Conservation (phyloP, 192 early-diverging fungal genomes). For the Entophlyctis luteolus region DNA sequence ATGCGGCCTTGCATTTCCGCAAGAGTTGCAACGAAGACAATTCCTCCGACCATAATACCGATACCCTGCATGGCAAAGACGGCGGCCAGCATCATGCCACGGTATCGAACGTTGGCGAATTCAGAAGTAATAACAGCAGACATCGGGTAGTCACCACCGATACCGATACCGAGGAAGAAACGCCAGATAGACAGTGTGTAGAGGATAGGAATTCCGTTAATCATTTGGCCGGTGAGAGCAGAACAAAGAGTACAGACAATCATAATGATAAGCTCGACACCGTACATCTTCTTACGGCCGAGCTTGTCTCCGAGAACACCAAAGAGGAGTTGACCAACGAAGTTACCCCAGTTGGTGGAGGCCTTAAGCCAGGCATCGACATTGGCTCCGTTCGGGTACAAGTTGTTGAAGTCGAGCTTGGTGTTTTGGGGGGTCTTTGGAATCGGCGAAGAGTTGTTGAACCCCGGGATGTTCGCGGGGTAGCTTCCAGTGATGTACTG, state of each 20-base stretch:
- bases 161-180: constrained; percentile 86
- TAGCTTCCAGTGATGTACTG: constrained; percentile 19
- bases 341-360: constrained; percentile 80
- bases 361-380: constrained; percentile 86
- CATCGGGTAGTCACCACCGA: constrained; percentile 94
- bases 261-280: constrained; percentile 84
- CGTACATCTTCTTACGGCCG: constrained; percentile 87
- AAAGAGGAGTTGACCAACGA: constrained; percentile 87
- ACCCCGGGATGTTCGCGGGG: neutral
- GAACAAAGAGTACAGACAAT: constrained; percentile 81
- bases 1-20: constrained; percentile 69
- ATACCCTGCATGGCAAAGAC: constrained; percentile 95
- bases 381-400: constrained; percentile 17
- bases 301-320: constrained; percentile 84
- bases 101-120: constrained; percentile 73
- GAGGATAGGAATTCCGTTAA: constrained; percentile 63
- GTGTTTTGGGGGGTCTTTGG: constrained; percentile 29
- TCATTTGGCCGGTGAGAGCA: constrained; percentile 66
- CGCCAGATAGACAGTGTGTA: constrained; percentile 83
- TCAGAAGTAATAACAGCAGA: constrained; percentile 92
- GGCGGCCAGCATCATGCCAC: constrained; percentile 81
- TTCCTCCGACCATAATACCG: constrained; percentile 75
- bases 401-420: constrained; percentile 21
- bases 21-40: constrained; percentile 71
- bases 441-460: neutral